Conservation (phyloP, 306 rosid species). For the Quercus ilex region DNA sequence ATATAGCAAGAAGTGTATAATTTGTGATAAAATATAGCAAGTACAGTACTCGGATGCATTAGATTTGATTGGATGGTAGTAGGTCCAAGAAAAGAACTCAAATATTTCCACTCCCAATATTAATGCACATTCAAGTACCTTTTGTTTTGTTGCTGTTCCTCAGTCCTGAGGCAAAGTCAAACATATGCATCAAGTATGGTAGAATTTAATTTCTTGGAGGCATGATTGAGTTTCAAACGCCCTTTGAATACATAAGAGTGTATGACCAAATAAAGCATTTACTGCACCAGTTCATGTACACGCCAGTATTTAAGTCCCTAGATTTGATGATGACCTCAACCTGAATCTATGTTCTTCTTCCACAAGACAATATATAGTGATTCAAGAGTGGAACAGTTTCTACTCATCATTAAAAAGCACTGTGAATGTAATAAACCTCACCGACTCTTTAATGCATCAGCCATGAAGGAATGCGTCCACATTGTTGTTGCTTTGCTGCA, state of each 20-base stretch:
- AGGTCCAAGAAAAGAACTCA: not conserved
- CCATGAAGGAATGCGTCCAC: not conserved
- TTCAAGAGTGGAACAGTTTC: conserved; percentile 16
- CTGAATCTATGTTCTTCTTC: conserved; percentile 57
- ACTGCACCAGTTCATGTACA: conserved; percentile 42
- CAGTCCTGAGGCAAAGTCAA: conserved; percentile 38
- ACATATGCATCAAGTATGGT: conserved; percentile 42
- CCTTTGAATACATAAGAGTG: conserved; percentile 34
- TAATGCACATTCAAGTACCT: conserved; percentile 25
- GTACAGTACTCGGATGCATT: not conserved
- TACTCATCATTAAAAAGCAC: conserved; percentile 7
- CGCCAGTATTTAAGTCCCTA: conserved; percentile 53
- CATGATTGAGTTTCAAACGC: conserved; percentile 48
- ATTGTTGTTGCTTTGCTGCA: not conserved
- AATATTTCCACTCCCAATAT: not conserved
- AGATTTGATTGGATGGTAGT: not conserved
- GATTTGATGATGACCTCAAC: conserved; percentile 57
- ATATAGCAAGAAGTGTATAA: not conserved
- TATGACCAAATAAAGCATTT: conserved; percentile 59
- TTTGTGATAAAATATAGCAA: not conserved
- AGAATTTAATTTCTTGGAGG: conserved; percentile 32
- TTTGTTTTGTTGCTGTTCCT: conserved; percentile 49
- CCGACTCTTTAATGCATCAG: conserved; percentile 1
- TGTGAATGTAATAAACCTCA: not conserved
- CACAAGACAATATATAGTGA: conserved; percentile 37